Evolutionary conservation across 805 yeast genomes (phyloP), one percentile per base, ranked within the genome.

Genomic region (Barnettozyma populi): DNA sequence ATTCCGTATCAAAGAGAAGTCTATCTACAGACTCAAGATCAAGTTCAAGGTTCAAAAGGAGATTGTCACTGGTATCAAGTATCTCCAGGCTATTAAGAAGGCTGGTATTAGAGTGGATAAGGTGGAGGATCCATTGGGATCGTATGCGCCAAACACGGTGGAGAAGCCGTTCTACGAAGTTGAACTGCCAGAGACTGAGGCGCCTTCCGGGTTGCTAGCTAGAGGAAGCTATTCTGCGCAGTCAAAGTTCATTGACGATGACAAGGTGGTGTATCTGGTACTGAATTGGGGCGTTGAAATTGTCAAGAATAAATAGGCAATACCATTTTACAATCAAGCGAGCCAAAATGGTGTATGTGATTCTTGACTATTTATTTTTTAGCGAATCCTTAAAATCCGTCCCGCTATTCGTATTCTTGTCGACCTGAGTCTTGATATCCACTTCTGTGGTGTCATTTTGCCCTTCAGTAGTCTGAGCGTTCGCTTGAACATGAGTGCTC

Each of bases 271-370:
- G 44, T 95, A 89, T 65, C 73, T 87, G 64, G 73, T 78, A 32
- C 72, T 88, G 56, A 86, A 92, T 41, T 90, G 97, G 97, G 79
- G 84, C 52, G 88, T 90, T 58, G 84, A 84, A 57, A 87, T 90
- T 50, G 80, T 84, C 41, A 90, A 88, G 56, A 76, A 73, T 55
- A 65, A 56, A 55, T 54, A 19, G 44, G 40, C 29, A 10, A 20
- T 37, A 2, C 8, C 3, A 3, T 37, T 16, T 19, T 37, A 14
- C 40, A 7, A 18, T 16, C 23, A 35, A 35, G 21, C 10, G 21
- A 35, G 11, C 37, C 37, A 35, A 18, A 16, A n/a, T 14, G 23
- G 37, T 18, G 23, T 9, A 16, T 18, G 37, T 18, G 14, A 16
- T 34, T 34, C 19, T 34, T 34, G 16, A 34, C 23, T 35, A 18